These are phyloP conservation scores for Termitomyces sp. DNA, from an alignment of 768 basidiomycete genomes.

Conservation along the genomic window DNA sequence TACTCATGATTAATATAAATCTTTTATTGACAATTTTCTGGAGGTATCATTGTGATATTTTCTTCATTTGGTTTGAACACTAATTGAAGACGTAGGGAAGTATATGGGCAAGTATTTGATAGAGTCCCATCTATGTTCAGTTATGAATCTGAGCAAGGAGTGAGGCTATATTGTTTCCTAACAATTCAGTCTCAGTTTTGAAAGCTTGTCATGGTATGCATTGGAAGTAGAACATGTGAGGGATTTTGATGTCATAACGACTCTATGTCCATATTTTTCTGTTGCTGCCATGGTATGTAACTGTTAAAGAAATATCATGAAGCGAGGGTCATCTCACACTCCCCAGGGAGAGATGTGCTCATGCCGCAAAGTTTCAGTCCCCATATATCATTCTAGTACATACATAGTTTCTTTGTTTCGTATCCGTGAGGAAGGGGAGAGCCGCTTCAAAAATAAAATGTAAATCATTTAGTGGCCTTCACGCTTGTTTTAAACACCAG, in stretches of 20 bases:
- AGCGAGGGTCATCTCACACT: too few relatives aligned
- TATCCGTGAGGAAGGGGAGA: too few relatives aligned
- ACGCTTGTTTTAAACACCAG: too few relatives aligned
- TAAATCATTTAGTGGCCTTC: too few relatives aligned
- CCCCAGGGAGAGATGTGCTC: too few relatives aligned
- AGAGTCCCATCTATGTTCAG: neutral
- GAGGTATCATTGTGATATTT: slow-evolving; percentile 21
- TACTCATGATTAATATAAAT: slow-evolving; percentile 10
- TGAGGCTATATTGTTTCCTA: neutral
- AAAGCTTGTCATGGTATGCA: neutral
- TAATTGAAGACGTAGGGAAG: slow-evolving; percentile 12
- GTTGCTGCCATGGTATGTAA: neutral
- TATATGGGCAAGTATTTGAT: neutral
- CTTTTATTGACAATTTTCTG: neutral
- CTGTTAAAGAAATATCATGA: neutral
- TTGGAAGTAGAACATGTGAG: neutral
- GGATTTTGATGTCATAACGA: neutral
- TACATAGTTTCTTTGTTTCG: too few relatives aligned
- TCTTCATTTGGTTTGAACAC: slow-evolving; percentile 4
- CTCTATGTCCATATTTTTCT: neutral
- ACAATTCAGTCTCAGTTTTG: neutral
- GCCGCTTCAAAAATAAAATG: too few relatives aligned
- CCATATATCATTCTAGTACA: too few relatives aligned
- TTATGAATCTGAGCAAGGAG: neutral
- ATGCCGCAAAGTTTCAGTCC: too few relatives aligned